Evolutionary conservation across 805 yeast genomes (phyloP), one percentile per base, ranked within the genome.

Genomic region (Naumovozyma dairenensis): DNA sequence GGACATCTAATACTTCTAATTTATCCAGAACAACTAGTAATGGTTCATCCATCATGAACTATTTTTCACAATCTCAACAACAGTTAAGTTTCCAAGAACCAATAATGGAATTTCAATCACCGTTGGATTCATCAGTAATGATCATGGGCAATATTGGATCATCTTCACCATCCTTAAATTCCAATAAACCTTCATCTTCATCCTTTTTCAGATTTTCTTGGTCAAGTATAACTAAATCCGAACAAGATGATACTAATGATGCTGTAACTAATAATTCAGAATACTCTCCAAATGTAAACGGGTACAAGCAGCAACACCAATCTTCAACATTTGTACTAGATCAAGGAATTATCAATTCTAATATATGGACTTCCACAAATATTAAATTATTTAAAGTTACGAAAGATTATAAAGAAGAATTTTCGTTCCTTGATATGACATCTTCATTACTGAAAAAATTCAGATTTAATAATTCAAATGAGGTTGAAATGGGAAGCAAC

Each of bases 331-430:
- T 59, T 42, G 49, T 54, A 2, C 21, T 48, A 2, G 60, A 57
- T 16, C 40, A 51, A 2, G 54, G 62, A 3, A 28, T 62, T 4
- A 44, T 63, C 8, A 52, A 57, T 33, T 51, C 61, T 3, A 74
- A 74, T 37, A 63, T 69, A 10, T 77, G 81, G 81, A 59, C 62
- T 14, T 60, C 61, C 7, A 72, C 81, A 3, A 42, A 57, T 13
- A 57, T 77, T 13, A 62, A 51, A 41, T 60, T 77, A 30, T 77
- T 80, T 53, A 62, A 60, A 25, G 60, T 76, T 7, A 63, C 58
- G 39, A 62, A 55, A 29, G 53, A 56, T 4, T 57, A 51, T n/a
- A 57, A 56, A 21, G 62, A 55, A 25, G 66, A 60, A 36, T 53
- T 51, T 17, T 69, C 74, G 5, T 49, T 65, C 10, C 49, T 62